Base-by-base conservation (phyloP, 2,329 filamentous ascomycete species). In the Trichoderma sp. region DNA sequence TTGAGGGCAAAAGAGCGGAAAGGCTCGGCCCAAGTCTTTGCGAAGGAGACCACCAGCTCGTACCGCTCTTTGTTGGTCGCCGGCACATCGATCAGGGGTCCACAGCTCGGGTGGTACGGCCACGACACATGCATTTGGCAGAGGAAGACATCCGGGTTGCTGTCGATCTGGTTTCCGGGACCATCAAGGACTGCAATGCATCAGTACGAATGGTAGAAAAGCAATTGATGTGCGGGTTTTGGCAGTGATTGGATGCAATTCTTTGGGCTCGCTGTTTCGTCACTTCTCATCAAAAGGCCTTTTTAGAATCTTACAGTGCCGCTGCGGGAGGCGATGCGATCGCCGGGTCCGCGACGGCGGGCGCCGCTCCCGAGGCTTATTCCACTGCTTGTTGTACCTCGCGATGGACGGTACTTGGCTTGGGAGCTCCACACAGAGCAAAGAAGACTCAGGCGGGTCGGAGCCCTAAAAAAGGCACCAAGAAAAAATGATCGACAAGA, bases 101-200 rank as follows among this genome's bases (percentile, higher is more conserved):
- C 43, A 67, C 80, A 82, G 0, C 78, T 81, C 3, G 73, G 52
- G 1, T 77, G 76, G 56, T 79, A 75, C 3, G 83, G 81, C 85
- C 86, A 89, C 1, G 85, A 86, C 16, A 85, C 72, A 39, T 85
- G 81, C 14, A 87, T 77, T 73, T 87, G 85, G 69, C 80, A 81
- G 14, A 77, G 78, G 70, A 84, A 85, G 1, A 75, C 76, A 51
- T 80, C 78, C 0, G 67, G 52, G 14, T 76, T 71, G 16, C 67
- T 74, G 3, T 76, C 72, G 4, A 76, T 68, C 7, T 77, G 77
- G 67, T 84, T 85, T 10, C 78, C 78, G 0, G 85, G 84, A 0
- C 82, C 81, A 58, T 86, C 82, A 3, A 87, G 80, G 21, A 85
- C 81, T 85, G 66, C 39, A 32, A 28, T 26, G n/a, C n/a, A 39